Base-by-base conservation (phyloP, 768 basidiomycete genomes). In the Hemileccinum impolitum region DNA sequence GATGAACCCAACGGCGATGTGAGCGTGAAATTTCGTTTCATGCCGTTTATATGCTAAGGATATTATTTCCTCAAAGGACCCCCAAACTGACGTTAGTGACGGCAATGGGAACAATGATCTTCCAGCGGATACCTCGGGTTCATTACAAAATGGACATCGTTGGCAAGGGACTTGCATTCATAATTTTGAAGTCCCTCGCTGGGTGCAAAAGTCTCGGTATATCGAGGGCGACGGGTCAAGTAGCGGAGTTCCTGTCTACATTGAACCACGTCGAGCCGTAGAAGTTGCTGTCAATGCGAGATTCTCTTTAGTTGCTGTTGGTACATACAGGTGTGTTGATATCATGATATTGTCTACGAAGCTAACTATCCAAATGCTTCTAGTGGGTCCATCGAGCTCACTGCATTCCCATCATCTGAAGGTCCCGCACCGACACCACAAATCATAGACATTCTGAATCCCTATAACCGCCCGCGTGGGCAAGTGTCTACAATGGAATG, bases 101-200 rank as follows among this genome's bases (percentile, higher is more conserved):
- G 40, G 32, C n/a, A 47, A 48, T 18, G 47, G 55, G 38, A 37
- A 53, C 39, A 45, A 21, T 2, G 44, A 45, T 23, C 21, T 49
- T 14, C 34, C 44, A 40, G 45, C 26, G 3, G 56, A 52, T 12
- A 40, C 17, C 17, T 51, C 42, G 15, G 34, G 28, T 23, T 53
- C 58, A 10, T 36, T 47, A 19, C 53, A 48, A 17, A 50, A 25
- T 12, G 54, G 58, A 11, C 48, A 53, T 30, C 56, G 28, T 61
- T 92, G 89, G 90, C 78, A 82, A 44, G 90, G 90, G 7, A 85
- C 86, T 9, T 91, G 89, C 62, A 78, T 92, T 31, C 86, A 92
- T 56, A 74, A 84, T 61, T 85, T 88, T 40, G 74, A 84, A 51
- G 77, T 78, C 6, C 87, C 87, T 6, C 78, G 79, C 58, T 89